phyloP scores from a whole-genome alignment of 139 green algal species.

The Chlamydomonas incerta region DNA sequence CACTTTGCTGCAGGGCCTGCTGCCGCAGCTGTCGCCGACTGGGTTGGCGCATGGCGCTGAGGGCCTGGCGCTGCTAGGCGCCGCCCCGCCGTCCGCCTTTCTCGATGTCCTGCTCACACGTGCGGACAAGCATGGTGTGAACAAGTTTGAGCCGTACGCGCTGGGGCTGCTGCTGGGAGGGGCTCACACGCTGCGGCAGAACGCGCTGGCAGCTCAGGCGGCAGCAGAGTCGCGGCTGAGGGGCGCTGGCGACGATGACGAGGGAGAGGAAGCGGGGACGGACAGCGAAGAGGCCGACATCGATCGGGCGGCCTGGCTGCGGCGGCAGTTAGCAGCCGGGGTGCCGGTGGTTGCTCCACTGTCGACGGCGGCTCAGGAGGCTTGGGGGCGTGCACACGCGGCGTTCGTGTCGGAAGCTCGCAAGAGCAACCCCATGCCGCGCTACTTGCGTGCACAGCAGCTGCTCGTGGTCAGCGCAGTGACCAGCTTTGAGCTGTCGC shows the following conservation, averaged over 20 bases:
- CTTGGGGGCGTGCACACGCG: not conserved
- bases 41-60: not conserved
- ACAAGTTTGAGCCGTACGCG: not conserved
- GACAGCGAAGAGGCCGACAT: too few relatives aligned
- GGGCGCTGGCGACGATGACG: not conserved
- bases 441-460: not conserved
- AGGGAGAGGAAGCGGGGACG: too few relatives aligned
- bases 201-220: not conserved
- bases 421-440: not conserved
- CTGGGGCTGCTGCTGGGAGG: constrained; percentile 26
- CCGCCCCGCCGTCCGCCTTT: not conserved
- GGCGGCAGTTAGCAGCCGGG: not conserved
- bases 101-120: not conserved
- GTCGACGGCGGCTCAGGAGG: not conserved
- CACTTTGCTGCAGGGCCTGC: not conserved
- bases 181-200: not conserved
- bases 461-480: not conserved
- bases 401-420: not conserved
- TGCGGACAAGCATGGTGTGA: not conserved
- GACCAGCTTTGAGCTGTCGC: not conserved
- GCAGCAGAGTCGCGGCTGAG: not conserved
- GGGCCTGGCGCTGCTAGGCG: constrained; percentile 13
- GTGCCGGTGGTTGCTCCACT: not conserved
- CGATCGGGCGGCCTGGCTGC: not conserved
- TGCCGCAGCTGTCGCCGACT: not conserved